phyloP scores from a whole-genome alignment of 2,329 filamentous ascomycete species.

The Fusarium verrucosum region DNA sequence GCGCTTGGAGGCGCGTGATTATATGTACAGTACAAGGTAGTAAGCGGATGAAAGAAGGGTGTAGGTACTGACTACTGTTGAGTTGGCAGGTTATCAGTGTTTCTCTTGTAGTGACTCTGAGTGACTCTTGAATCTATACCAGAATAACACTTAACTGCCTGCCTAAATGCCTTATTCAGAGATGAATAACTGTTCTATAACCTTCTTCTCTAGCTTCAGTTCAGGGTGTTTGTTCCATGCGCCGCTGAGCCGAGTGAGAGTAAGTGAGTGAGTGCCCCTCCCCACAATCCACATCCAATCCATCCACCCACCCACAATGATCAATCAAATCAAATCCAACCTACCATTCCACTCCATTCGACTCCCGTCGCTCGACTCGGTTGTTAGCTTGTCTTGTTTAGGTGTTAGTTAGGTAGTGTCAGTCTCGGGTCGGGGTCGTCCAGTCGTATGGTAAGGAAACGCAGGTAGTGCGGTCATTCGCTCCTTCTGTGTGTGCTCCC shows the following conservation, averaged over 20 bases:
- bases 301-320: slow-evolving; percentile 10
- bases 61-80: no score
- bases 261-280: no score
- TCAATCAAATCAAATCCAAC: not conserved
- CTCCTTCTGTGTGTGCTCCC: slow-evolving; percentile 36
- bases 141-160: no score
- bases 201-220: no score
- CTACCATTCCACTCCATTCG: slow-evolving; percentile 4
- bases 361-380: no score
- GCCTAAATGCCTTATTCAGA: not conserved
- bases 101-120: not conserved
- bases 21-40: no score
- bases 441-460: slow-evolving; percentile 24
- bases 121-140: not conserved
- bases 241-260: slow-evolving; percentile 12
- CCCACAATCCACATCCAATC: slow-evolving; percentile 29
- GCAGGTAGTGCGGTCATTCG: slow-evolving; percentile 32
- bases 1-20: slow-evolving; percentile 9
- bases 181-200: not conserved
- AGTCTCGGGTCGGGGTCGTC: slow-evolving; percentile 12
- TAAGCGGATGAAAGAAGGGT: not conserved
- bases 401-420: slow-evolving; percentile 14
- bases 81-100: not conserved
- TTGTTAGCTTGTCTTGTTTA: slow-evolving; percentile 16
- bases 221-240: slow-evolving; percentile 4